phyloP scores from a whole-genome alignment of 2,329 filamentous ascomycete species.

The Calonectria pauciramosa region DNA sequence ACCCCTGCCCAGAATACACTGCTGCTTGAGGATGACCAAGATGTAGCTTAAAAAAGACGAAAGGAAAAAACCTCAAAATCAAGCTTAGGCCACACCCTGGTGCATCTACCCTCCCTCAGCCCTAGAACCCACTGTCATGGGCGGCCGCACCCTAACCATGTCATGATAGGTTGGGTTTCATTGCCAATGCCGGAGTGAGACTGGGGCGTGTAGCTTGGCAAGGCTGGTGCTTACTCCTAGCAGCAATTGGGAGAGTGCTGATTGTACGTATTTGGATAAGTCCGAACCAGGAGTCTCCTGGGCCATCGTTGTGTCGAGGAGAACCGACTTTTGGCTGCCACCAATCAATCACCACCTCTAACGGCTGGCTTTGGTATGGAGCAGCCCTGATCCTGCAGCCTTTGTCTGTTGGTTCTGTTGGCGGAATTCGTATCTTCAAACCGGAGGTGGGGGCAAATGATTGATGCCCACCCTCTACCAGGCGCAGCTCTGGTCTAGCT shows the following conservation, averaged over 20 bases:
- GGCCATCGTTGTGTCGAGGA: neutral
- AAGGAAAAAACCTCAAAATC: neutral
- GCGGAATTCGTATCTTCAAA: neutral
- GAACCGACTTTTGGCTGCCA: neutral
- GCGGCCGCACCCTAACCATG: conserved; percentile 13
- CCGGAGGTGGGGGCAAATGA: neutral
- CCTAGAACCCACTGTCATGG: neutral
- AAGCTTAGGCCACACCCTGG: neutral
- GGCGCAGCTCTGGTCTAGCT: neutral
- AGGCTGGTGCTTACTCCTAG: conserved; percentile 29
- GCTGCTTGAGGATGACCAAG: neutral
- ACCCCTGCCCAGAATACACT: neutral
- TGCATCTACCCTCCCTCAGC: neutral
- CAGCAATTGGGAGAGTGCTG: conserved; percentile 11
- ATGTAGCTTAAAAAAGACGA: neutral
- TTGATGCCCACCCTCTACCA: neutral
- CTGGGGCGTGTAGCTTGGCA: conserved; percentile 16
- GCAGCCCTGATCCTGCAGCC: neutral
- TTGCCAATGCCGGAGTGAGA: conserved; percentile 3
- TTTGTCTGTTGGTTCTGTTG: neutral
- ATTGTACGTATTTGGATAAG: neutral
- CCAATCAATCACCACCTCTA: neutral
- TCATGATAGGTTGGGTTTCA: conserved; percentile 14
- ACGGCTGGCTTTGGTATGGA: neutral
- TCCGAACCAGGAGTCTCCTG: neutral